Base-by-base conservation (phyloP, 2,329 filamentous ascomycete species). In the Clonostachys solani region DNA sequence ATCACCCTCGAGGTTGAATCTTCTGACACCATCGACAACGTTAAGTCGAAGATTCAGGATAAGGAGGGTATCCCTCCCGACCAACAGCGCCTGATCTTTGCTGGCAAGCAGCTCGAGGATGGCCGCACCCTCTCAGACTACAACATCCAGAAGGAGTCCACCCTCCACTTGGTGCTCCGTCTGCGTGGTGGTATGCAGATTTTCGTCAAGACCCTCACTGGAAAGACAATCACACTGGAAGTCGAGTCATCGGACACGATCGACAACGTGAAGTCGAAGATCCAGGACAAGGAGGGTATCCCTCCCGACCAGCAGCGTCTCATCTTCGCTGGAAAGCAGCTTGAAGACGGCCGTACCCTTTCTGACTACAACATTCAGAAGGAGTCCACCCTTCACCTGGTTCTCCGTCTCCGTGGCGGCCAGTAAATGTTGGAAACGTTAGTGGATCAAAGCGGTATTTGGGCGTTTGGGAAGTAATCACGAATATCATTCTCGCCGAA, bases 221-320 rank as follows among this genome's bases (percentile, higher is more conserved):
- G 91, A 60, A 96, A 96, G 80, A 96, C 92, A 41, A 96, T 96
- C 62, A 96, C 91, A 3, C 74, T 95, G 7, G 89, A 95, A 71
- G 90, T 95, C 3, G 90, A 95, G 67, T 91, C 86, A 0, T 87
- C 81, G 3, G 91, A 96, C 62, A 96, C 91, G 45, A 96, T 96
- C 66, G 91, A 96, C 76, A 96, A 96, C 54, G 92, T 96, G 43
- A 96, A 96, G 83, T 84, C 80, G 47, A 97, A 96, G 83, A 97
- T 96, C 47, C 92, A 97, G 71, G 92, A 97, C 64, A 96, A 97
- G 83, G 92, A 97, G 72, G 92, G 92, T 43, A 96, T 97, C 49
- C 92, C 92, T 43, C 92, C 92, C 17, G 92, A 96, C 66, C 92
- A 96, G 71, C 92, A 96, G 76, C 92, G 92, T 61, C 72, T 96